Percentiles rank a stretch among this genome's conserved stretches.
Evolutionary conservation across 192 early-diverging fungal genomes (phyloP).

Genomic region (Backusella sp.): DNA sequence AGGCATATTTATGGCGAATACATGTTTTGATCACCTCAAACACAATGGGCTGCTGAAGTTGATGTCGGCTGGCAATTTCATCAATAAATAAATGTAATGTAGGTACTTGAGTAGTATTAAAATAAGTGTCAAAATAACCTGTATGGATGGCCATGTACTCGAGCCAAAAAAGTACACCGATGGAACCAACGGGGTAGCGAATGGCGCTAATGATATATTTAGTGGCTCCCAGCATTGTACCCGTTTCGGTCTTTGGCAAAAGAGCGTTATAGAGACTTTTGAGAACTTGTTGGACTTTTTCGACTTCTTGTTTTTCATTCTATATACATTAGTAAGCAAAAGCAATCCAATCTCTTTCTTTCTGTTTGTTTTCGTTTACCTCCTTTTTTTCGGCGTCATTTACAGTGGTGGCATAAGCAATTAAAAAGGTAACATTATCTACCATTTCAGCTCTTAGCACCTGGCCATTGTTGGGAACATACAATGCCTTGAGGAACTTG

Average conservation of each 20-base stretch:
- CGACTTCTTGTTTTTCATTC: constrained; percentile 1
- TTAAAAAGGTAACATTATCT: constrained; percentile 51
- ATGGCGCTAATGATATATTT: constrained; percentile 15
- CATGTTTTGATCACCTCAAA: constrained; percentile 61
- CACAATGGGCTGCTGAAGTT: constrained; percentile 62
- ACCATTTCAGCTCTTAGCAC: constrained; percentile 51
- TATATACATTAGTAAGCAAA: background rate
- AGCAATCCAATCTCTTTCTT: background rate
- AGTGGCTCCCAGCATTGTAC: constrained; percentile 18
- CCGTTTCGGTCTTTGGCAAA: constrained; percentile 9
- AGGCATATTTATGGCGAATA: constrained; percentile 52
- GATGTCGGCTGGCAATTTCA: constrained; percentile 73
- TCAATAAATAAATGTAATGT: constrained; percentile 66
- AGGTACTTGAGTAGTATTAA: constrained; percentile 58
- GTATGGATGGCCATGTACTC: constrained; percentile 60
- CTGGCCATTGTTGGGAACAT: constrained; percentile 46
- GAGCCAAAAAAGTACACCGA: constrained; percentile 63
- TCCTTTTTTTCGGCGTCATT: constrained; percentile 35
- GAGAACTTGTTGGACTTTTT: background rate
- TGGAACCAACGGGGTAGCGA: constrained; percentile 49
- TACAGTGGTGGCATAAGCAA: constrained; percentile 49
- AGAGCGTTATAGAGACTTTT: constrained; percentile 3
- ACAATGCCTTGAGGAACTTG: constrained; percentile 46
- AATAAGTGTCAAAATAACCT: constrained; percentile 71
- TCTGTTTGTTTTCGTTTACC: background rate